Percentiles rank a stretch among this genome's conserved stretches.
phyloP scores from a whole-genome alignment of 306 rosid genomes.

The Sechiopsis laciniata region DNA sequence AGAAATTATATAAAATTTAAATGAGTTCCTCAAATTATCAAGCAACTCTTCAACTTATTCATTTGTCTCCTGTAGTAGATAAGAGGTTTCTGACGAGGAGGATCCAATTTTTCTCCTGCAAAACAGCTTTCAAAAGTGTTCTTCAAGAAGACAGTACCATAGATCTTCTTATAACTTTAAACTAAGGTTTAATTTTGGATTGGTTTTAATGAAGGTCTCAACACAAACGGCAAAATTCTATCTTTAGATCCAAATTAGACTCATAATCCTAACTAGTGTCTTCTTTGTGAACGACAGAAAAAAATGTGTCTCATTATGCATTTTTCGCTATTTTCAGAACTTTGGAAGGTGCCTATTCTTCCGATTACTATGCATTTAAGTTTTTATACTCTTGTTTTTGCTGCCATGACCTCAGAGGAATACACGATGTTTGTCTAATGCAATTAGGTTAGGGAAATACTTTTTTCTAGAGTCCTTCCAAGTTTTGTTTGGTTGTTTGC shows the following conservation, averaged over 20 bases:
- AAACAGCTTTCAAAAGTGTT: not conserved
- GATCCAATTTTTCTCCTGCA: not conserved
- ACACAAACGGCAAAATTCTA: not conserved
- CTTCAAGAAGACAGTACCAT: not conserved
- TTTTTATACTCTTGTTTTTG: not conserved
- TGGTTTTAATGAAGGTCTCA: not conserved
- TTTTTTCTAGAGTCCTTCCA: not conserved
- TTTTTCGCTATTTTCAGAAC: not conserved
- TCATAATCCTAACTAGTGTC: not conserved
- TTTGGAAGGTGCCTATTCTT: not conserved
- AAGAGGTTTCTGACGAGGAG: not conserved
- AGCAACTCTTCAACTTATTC: constrained; percentile 1
- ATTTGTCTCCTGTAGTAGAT: not conserved
- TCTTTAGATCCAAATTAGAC: not conserved
- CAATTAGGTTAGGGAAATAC: not conserved
- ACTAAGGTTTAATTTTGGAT: not conserved
- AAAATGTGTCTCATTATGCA: not conserved
- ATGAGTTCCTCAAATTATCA: not conserved
- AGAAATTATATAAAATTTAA: not conserved
- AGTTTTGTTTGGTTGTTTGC: not conserved
- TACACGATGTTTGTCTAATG: not conserved
- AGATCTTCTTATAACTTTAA: not conserved
- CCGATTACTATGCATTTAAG: not conserved
- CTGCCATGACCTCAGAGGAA: not conserved
- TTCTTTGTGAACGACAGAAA: not conserved